Base-by-base conservation (phyloP, 495 filamentous ascomycete genomes). In the Hypoxylon subgilvum region DNA sequence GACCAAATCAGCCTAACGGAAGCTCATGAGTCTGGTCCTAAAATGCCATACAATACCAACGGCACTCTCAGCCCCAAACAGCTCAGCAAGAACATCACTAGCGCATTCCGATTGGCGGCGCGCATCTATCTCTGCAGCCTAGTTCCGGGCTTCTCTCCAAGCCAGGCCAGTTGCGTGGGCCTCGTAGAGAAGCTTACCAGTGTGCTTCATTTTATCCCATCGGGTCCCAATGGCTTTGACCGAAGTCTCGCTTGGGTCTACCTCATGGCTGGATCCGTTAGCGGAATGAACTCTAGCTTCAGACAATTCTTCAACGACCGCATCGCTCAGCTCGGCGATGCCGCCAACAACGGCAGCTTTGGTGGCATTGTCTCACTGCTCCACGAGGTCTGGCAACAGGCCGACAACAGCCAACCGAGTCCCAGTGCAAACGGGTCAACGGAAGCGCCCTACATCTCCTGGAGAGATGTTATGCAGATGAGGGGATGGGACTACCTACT, bases 81-180 rank as follows among this genome's bases (percentile, higher is more conserved):
- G 60, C 79, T 98, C 48, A 88, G 84, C 66, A 87, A 84, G 68
- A 95, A 91, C 74, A 92, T 97, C 73, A 92, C 89, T 3, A 79
- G 85, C 36, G 84, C 95, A 27, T 98, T 96, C 86, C 89, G 93
- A 59, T 74, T 92, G 38, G 94, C 93, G 1, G 94, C 94, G 0
- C 87, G 92, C 43, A 91, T 98, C 72, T 97, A 97, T 76, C 85
- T 97, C 6, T 96, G 91, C 85, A 89, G 87, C 59, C 80, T 98
- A 17, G 91, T 97, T 0, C 94, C 94, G 1, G 91, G 91, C 22
- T 92, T 90, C 69, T 84, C 88, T 58, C 87, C 87, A 19, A 76
- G 77, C 49, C 86, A 91, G 60, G 72, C 75, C 0, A 87, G 83
- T 76, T 92, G 83, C 68, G 69, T 83, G 42, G 85, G 87, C 60